phyloP scores from a whole-genome alignment of 441 rosid genomes.

The Pelargonium cotyledonis region DNA sequence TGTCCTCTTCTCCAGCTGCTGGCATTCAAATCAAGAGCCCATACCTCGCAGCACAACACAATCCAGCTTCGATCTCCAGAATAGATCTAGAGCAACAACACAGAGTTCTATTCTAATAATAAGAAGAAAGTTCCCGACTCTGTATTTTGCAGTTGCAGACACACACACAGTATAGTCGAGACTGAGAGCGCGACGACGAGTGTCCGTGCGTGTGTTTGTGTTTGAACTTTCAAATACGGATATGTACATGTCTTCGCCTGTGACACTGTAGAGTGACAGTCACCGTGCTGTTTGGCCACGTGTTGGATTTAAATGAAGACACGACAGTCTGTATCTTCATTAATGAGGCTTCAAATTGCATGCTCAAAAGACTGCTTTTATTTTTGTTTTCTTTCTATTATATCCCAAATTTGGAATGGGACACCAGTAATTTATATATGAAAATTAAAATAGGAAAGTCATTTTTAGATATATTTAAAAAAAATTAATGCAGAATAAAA shows the following conservation, averaged over 20 bases:
- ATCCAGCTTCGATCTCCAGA: not conserved
- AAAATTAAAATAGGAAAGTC: no score
- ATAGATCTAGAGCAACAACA: no score
- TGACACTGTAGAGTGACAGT: constrained; percentile 2
- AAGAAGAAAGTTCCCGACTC: not conserved
- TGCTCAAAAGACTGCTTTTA: no score
- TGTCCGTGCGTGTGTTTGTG: constrained; percentile 8
- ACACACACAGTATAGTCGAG: not conserved
- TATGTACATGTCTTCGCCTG: constrained; percentile 11
- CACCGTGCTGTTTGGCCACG: constrained; percentile 22
- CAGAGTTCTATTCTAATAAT: not conserved
- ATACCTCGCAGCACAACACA: not conserved
- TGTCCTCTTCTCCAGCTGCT: constrained; percentile 11
- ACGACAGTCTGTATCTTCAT: not conserved
- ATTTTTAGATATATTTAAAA: no score
- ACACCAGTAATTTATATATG: no score
- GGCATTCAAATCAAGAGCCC: not conserved
- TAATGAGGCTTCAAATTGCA: no score
- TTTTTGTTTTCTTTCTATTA: no score
- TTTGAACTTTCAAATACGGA: constrained; percentile 54
- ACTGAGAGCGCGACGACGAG: not conserved
- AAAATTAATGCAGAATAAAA: no score
- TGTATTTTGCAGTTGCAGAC: not conserved
- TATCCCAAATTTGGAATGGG: no score
- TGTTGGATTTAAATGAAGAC: not conserved